Percentiles rank a stretch among this genome's conserved stretches.
phyloP scores from a whole-genome alignment of 2,329 filamentous ascomycete genomes.

The Scopulariopsis brevicaulis region DNA sequence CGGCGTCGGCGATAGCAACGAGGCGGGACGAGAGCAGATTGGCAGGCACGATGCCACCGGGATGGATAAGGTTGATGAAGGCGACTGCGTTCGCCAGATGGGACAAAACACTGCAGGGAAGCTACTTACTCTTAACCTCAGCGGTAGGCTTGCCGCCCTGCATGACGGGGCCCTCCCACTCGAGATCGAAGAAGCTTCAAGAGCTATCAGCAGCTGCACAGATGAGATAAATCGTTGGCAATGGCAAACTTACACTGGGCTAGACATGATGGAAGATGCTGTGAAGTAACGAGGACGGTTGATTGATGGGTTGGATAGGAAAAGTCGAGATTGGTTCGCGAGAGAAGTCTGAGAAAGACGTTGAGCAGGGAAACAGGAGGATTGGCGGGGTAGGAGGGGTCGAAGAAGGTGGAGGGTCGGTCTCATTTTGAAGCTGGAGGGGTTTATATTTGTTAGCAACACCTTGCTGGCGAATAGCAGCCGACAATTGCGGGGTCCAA shows the following conservation, averaged over 20 bases:
- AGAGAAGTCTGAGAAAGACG: constrained; percentile 25
- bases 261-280: constrained; percentile 59
- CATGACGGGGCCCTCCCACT: constrained; percentile 63
- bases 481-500: constrained; percentile 4
- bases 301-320: constrained; percentile 10
- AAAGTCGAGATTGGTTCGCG: constrained; percentile 15
- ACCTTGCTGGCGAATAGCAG: constrained; percentile 12
- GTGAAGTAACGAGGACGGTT: constrained; percentile 34
- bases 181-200: constrained; percentile 57
- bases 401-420: constrained; percentile 24
- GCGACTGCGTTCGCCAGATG: neutral
- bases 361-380: constrained; percentile 20
- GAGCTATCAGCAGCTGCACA: constrained; percentile 11
- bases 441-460: constrained; percentile 24
- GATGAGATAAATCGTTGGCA: neutral
- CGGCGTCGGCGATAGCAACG: neutral
- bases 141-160: constrained; percentile 44
- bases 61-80: neutral
- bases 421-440: constrained; percentile 33
- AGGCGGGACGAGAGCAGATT: neutral
- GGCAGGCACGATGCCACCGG: neutral
- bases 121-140: constrained; percentile 45
- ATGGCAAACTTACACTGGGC: constrained; percentile 49
- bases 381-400: constrained; percentile 35
- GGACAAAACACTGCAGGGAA: constrained; percentile 8